A percentile compares a stretch with the other conserved stretches of the same genome.
phyloP scores from a whole-genome alignment of 75 land plant genomes.

The Pinus albicaulis region DNA sequence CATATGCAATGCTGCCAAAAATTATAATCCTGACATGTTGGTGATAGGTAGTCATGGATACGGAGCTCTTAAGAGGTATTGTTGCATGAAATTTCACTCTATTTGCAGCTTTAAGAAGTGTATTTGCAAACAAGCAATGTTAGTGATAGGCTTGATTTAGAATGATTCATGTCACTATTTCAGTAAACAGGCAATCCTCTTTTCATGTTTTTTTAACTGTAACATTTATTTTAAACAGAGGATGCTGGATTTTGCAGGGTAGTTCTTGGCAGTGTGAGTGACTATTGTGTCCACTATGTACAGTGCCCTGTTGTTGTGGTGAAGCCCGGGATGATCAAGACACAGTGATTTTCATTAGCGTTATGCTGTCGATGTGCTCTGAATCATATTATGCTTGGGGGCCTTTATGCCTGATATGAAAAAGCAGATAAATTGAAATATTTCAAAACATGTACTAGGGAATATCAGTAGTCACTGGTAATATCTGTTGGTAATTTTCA shows the following conservation, averaged over 20 bases:
- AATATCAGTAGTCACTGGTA: too few species aligned
- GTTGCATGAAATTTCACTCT: background rate
- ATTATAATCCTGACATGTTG: background rate
- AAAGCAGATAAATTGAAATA: too few species aligned
- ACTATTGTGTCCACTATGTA: constrained; percentile 13
- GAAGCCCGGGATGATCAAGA: background rate
- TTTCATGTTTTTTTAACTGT: background rate
- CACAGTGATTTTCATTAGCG: too few species aligned
- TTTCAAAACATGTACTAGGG: too few species aligned
- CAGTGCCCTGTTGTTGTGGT: constrained; percentile 13
- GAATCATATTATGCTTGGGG: too few species aligned
- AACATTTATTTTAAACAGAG: too few species aligned
- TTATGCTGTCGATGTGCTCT: too few species aligned
- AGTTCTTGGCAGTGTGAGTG: constrained; percentile 12
- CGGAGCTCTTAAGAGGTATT: constrained; percentile 17
- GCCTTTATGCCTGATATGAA: too few species aligned
- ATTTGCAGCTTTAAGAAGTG: background rate
- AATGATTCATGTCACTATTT: background rate
- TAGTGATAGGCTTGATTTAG: too few species aligned
- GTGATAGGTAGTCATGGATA: constrained; percentile 19
- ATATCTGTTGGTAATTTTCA: too few species aligned
- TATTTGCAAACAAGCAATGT: too few species aligned
- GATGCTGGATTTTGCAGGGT: background rate
- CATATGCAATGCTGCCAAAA: constrained; percentile 14
- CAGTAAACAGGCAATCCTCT: background rate